phyloP scores from a whole-genome alignment of 2,329 filamentous ascomycete genomes.

The Septoria linicola region DNA sequence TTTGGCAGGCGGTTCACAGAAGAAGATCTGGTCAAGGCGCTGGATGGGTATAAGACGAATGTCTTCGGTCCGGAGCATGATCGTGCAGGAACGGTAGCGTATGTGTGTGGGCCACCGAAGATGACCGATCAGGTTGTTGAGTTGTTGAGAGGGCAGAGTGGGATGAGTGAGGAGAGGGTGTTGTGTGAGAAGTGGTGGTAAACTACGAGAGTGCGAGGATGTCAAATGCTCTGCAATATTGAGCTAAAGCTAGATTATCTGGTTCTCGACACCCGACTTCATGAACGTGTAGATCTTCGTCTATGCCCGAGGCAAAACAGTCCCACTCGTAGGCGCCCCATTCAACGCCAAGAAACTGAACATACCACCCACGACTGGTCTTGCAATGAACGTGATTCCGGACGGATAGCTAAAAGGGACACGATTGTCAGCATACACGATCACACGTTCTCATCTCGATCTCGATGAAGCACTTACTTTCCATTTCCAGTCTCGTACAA shows the following conservation, averaged over 20 bases:
- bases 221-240: too few relatives aligned
- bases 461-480: constrained; percentile 24
- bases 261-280: too few relatives aligned
- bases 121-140: constrained; percentile 51
- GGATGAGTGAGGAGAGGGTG: constrained; percentile 43
- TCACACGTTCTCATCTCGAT: background rate
- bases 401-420: constrained; percentile 24
- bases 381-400: constrained; percentile 44
- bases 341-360: constrained; percentile 50
- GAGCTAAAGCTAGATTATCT: too few relatives aligned
- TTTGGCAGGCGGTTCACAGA: constrained; percentile 34
- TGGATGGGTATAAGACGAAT: constrained; percentile 33
- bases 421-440: constrained; percentile 9
- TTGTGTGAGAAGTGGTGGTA: constrained; percentile 56
- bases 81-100: constrained; percentile 43
- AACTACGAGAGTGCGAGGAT: background rate
- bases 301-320: background rate
- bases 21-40: constrained; percentile 41
- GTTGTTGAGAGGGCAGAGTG: constrained; percentile 40
- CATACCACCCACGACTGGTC: constrained; percentile 54
- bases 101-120: constrained; percentile 50
- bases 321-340: constrained; percentile 28
- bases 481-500: constrained; percentile 52
- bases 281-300: too few relatives aligned
- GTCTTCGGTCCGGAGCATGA: constrained; percentile 35